These are phyloP conservation scores for Cardamine chenopodiifolia DNA, from an alignment of 345 rosid genomes.

Conservation along the genomic window DNA sequence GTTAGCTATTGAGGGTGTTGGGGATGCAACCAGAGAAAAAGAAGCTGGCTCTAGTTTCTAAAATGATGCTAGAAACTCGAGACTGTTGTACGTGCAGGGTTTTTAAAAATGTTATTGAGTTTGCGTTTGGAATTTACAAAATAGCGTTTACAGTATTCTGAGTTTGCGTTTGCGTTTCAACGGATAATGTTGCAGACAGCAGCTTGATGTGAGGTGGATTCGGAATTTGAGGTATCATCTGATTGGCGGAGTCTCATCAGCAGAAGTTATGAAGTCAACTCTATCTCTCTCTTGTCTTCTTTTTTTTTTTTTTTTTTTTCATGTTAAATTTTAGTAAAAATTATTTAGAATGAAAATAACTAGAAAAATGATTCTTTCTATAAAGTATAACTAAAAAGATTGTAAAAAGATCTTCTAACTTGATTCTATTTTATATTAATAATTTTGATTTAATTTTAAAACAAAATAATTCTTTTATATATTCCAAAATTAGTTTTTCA, in stretches of 20 bases:
- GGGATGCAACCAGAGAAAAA: slow-evolving; percentile 68
- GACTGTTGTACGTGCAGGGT: not conserved
- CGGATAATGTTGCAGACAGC: slow-evolving; percentile 50
- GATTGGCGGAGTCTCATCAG: slow-evolving; percentile 47
- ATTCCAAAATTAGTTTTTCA: too few relatives aligned
- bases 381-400: too few relatives aligned
- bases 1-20: slow-evolving; percentile 55
- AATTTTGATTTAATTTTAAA: too few relatives aligned
- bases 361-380: too few relatives aligned
- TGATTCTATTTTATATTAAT: too few relatives aligned
- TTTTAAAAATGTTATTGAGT: too few relatives aligned
- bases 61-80: not conserved
- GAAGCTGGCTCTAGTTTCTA: slow-evolving; percentile 70
- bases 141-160: too few relatives aligned
- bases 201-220: slow-evolving; percentile 78
- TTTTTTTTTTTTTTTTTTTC: not conserved
- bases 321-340: not conserved
- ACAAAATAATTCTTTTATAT: too few relatives aligned
- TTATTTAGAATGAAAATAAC: too few relatives aligned
- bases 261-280: not conserved
- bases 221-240: slow-evolving; percentile 59
- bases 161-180: slow-evolving; percentile 9
- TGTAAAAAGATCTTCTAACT: too few relatives aligned
- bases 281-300: not conserved
- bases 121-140: too few relatives aligned